Evolutionary conservation across 2,329 filamentous ascomycete genomes (phyloP), one percentile per base, ranked within the genome.

Genomic region (Cercospora citrullina): DNA sequence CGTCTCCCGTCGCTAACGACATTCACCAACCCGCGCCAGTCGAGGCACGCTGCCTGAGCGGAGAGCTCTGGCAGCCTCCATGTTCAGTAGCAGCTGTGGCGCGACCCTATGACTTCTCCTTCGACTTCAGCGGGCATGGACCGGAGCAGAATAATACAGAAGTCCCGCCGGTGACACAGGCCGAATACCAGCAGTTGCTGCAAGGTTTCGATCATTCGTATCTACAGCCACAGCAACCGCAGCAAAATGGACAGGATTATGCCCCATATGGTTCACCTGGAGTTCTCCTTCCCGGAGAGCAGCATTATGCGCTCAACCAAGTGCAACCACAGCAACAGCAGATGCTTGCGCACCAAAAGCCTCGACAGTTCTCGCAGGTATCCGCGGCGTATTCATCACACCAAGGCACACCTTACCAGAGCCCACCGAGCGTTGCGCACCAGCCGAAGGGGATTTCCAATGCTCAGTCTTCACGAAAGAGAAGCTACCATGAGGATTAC

Each of bases 41-140:
- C 39, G 60, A 65, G 79, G 80, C 79, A 76, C 79, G 78, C 80
- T 83, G 80, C 81, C 80, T 81, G 81, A 82, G 81, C 80, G 78
- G 79, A 77, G 79, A 79, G 80, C 81, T 82, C 81, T 82, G 81
- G 82, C 81, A 83, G 81, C 80, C 80, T 82, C 79, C 78, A 82
- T 82, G 80, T 80, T 80, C 79, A 80, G 77, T 81, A 77, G 81
- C 81, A 82, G 83, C 77, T 77, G 81, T 84, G 81, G 82, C 82
- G 80, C 80, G 76, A 73, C 75, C 81, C 67, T 78, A 81, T 78
- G 80, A 81, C 75, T 80, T 79, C 74, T 79, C 78, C 77, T 81
- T 83, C 79, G 79, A 82, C 78, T 82, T 83, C 79, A 75, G 71
- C 72, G 66, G 59, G 58, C 68, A 70, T 68, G 80, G 78, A 74